Base-by-base conservation (phyloP, 108 stramenopile genomes). In the Craspedostauros australis region DNA sequence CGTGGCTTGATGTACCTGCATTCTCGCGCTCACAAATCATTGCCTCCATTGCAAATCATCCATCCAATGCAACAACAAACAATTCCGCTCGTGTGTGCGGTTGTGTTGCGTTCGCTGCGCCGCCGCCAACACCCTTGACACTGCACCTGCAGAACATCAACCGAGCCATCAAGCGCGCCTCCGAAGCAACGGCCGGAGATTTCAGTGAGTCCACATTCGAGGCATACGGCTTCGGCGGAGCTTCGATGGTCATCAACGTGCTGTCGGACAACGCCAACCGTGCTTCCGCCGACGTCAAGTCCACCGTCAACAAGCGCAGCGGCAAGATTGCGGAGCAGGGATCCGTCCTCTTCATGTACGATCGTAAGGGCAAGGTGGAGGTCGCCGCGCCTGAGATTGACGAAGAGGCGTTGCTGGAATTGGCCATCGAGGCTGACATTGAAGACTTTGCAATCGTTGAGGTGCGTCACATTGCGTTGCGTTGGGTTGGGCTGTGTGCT, bases 241-340 rank as follows among this genome's bases (percentile, higher is more conserved):
- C 70, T 6, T 36, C 34, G 1, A 45, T 85, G 16, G 69, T 95
- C 26, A 82, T 95, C 33, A 88, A 88, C 59, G 88, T 86, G 2
- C 61, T 92, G 51, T 72, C 76, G 11, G 94, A 95, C 55, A 95
- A 92, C 49, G 34, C 73, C 31, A 95, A 95, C 60, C 70, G 94
- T 37, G 86, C 81, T 26, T 75, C 63, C n/a, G 69, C 82, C 15
- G 91, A 92, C 60, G 84, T 95, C 8, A 74, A 63, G 48, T 72
- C 66, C 15, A 67, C 73, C 11, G 78, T 91, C 3, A 80, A 65
- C 53, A 95, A 91, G 60, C 50, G 68, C 11, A 52, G 73, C 0
- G 91, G 78, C 18, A 94, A 94, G 54, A 86, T 90, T 43, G 93
- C 93, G 0, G 93, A 94, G 52, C 46, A 52, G 1, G 93, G 93